Base-by-base conservation (phyloP, 73 alveolate species). In the Durusdinium trenchii region DNA sequence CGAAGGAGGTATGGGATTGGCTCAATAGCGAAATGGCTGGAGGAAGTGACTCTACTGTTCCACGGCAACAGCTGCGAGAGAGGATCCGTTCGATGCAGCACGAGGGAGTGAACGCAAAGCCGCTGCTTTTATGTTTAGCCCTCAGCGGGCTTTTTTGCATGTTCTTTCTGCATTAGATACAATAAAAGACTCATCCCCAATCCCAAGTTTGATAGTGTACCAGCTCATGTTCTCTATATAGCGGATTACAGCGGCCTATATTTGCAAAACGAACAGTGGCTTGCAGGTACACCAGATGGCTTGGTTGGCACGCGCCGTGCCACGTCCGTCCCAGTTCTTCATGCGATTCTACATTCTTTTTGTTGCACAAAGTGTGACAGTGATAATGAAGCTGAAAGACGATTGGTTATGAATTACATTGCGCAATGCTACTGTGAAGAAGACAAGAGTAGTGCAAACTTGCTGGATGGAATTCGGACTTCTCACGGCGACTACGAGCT, bases 341-440 rank as follows among this genome's bases (percentile, higher is more conserved):
- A 78, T 20, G 89, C 89, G 60, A 20, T 78, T 7, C 62, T 78
- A 16, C 89, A 78, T 30, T 78, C 89, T 42, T 78, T 78, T 42
- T 78, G 89, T 50, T 78, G 89, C 89, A 78, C 62, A 54, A 78
- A 78, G 38, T 38, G 62, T 47, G 89, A 78, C 47, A 50, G 60
- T 61, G 89, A 54, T 36, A 43, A 50, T 42, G 23, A 78, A 61
- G 89, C 89, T 4, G 89, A 78, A 43, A 18, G 89, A 78, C 89
- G 89, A 30, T 50, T 78, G 45, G 89, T 78, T 28, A 78, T 78
- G 89, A 78, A 78, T 23, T 78, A 78, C 89, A 78, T 78, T 43
- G 89, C 89, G 45, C 43, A 78, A 42, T 78, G 89, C 89, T 78
- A 78, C 89, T 78, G 89, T 43, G 89, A 78, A 78, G 89, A 78